These are phyloP conservation scores for Pythium aristosporum DNA, from an alignment of 352 stramenopile species.

Conservation along the genomic window DNA sequence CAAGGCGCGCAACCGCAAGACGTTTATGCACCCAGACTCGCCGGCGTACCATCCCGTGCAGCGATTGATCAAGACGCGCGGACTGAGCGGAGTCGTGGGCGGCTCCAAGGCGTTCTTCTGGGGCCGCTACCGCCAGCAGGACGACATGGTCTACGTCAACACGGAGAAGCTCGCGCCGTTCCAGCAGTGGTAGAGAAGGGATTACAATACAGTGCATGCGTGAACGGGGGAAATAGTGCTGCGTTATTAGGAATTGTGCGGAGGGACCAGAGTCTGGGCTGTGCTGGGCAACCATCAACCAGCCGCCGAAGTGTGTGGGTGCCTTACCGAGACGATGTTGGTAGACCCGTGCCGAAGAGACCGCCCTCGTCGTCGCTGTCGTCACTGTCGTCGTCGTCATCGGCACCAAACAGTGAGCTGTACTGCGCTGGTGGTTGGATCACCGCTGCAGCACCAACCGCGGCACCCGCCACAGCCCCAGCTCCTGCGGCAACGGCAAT, in stretches of 20 bases:
- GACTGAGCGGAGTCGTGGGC: slow-evolving; percentile 60
- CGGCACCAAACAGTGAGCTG: slow-evolving; percentile 61
- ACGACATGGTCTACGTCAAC: slow-evolving; percentile 87
- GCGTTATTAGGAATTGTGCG: no score
- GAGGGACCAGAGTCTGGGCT: not conserved
- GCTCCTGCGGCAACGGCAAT: slow-evolving; percentile 13
- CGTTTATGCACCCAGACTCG: slow-evolving; percentile 83
- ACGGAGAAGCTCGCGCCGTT: slow-evolving; percentile 76
- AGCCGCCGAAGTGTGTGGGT: not conserved
- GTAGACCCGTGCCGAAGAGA: slow-evolving; percentile 77
- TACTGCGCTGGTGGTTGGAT: slow-evolving; percentile 35
- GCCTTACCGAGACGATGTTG: slow-evolving; percentile 54
- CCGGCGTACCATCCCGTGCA: slow-evolving; percentile 72
- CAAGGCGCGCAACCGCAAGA: slow-evolving; percentile 83
- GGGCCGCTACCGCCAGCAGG: slow-evolving; percentile 80
- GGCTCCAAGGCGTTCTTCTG: slow-evolving; percentile 87
- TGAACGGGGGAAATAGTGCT: no score
- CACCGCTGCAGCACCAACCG: slow-evolving; percentile 6
- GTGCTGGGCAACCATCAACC: not conserved
- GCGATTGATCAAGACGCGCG: slow-evolving; percentile 51
- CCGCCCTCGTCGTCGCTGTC: slow-evolving; percentile 79
- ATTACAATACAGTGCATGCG: no score
- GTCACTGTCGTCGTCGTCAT: slow-evolving; percentile 54
- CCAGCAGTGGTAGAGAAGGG: slow-evolving; percentile 67
- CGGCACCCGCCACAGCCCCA: slow-evolving; percentile 26